A percentile compares a stretch with the other conserved stretches of the same genome.
These are phyloP conservation scores for Moniliella sp. DNA, from an alignment of 1,284 basidiomycete genomes.

Conservation along the genomic window DNA sequence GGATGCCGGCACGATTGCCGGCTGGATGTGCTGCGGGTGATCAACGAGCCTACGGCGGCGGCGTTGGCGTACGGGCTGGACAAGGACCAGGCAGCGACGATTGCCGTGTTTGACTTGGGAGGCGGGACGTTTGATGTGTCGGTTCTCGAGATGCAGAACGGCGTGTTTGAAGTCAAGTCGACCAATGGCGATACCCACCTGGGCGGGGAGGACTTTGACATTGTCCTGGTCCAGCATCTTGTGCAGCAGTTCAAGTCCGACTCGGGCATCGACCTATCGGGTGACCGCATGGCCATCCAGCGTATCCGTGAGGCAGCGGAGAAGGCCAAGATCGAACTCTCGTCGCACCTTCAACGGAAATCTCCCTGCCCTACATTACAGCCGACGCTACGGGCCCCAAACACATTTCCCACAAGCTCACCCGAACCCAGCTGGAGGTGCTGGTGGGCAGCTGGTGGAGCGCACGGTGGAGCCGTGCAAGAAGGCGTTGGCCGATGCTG, in stretches of 20 bases:
- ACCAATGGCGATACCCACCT: slow-evolving; percentile 97
- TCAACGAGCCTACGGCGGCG: slow-evolving; percentile 94
- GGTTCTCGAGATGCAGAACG: slow-evolving; percentile 94
- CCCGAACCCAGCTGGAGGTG: slow-evolving; percentile 68
- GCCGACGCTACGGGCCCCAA: slow-evolving; percentile 80
- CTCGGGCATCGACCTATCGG: slow-evolving; percentile 54
- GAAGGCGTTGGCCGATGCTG: slow-evolving; percentile 77
- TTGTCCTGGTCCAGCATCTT: slow-evolving; percentile 66
- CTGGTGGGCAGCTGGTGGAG: slow-evolving; percentile 62
- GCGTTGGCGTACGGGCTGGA: slow-evolving; percentile 64
- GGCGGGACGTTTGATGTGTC: slow-evolving; percentile 94
- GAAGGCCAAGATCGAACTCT: slow-evolving; percentile 96
- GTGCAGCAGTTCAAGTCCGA: slow-evolving; percentile 86
- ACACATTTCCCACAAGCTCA: slow-evolving; percentile 82
- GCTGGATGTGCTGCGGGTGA: slow-evolving; percentile 91
- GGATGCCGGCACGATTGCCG: slow-evolving; percentile 86
- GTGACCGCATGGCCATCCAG: slow-evolving; percentile 91
- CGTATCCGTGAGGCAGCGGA: slow-evolving; percentile 94
- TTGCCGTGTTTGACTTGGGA: slow-evolving; percentile 91
- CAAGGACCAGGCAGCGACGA: slow-evolving; percentile 34
- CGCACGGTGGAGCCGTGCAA: slow-evolving; percentile 89
- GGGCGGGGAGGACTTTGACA: slow-evolving; percentile 94
- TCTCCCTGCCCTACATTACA: slow-evolving; percentile 85
- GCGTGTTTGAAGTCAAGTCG: slow-evolving; percentile 96
- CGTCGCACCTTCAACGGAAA: slow-evolving; percentile 74